Evolutionary conservation across 495 filamentous ascomycete species (phyloP).

Genomic region (Neurospora terricola): DNA sequence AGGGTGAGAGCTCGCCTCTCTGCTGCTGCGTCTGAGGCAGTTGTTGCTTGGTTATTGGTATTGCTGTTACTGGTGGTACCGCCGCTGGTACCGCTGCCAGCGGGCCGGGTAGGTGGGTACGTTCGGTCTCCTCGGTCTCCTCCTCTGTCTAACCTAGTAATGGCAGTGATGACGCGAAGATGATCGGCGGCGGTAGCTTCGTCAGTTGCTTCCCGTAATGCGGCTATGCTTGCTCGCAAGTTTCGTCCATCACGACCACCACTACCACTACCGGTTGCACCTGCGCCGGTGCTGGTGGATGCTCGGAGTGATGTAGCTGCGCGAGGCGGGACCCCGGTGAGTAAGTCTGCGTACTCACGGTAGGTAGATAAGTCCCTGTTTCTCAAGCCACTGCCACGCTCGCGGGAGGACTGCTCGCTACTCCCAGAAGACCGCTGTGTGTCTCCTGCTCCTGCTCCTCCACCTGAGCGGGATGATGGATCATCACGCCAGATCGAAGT

Average conservation of each 20-base stretch:
- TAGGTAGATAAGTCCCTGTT: background rate
- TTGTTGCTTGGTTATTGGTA: background rate
- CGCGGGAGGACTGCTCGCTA: background rate
- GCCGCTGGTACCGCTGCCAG: background rate
- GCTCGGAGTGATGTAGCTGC: background rate
- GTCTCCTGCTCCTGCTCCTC: background rate
- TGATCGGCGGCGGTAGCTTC: background rate
- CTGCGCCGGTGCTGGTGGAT: background rate
- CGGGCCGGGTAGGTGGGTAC: background rate
- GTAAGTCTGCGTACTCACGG: background rate
- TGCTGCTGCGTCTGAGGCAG: conserved; percentile 1
- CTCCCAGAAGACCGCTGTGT: background rate
- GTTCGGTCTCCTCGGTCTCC: background rate
- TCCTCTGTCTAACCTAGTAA: background rate
- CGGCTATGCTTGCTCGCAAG: background rate
- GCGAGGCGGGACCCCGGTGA: background rate
- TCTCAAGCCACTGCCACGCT: background rate
- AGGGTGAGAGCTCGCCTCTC: conserved; percentile 9
- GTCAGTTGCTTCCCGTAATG: background rate
- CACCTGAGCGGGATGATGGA: background rate
- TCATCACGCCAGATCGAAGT: background rate
- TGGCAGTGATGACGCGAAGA: background rate
- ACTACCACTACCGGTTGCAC: background rate
- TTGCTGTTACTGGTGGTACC: background rate
- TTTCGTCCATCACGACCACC: background rate